phyloP scores from a whole-genome alignment of 2,329 filamentous ascomycete species.

The Curvularia sp. region DNA sequence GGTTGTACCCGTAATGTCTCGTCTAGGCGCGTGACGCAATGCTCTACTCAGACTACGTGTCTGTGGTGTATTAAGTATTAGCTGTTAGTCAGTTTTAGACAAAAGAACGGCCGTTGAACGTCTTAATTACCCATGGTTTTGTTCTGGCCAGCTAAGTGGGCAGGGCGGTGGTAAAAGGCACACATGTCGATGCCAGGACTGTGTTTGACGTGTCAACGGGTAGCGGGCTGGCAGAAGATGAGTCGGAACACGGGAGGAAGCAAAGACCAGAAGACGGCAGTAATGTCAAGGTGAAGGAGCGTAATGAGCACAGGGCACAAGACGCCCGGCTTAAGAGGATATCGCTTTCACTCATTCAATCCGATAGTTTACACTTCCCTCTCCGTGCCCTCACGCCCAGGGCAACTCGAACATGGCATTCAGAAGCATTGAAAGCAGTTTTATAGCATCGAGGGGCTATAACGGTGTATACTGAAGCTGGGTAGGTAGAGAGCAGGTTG shows the following conservation, averaged over 20 bases:
- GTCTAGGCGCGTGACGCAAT: conserved; percentile 47
- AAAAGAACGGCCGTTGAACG: not conserved
- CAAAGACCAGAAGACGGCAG: conserved; percentile 1
- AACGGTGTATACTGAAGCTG: too few relatives aligned
- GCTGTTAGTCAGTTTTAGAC: not conserved
- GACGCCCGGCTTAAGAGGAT: conserved; percentile 8
- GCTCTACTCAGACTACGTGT: conserved; percentile 47
- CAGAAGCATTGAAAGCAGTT: too few relatives aligned
- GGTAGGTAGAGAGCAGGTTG: too few relatives aligned
- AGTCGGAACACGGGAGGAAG: not conserved
- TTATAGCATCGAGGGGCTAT: too few relatives aligned
- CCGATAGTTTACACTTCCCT: too few relatives aligned
- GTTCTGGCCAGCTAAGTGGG: conserved; percentile 45
- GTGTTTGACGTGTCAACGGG: not conserved
- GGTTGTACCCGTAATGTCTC: conserved; percentile 42
- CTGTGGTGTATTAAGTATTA: conserved; percentile 50
- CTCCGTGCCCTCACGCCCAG: not conserved
- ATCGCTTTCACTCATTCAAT: too few relatives aligned
- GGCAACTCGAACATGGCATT: too few relatives aligned
- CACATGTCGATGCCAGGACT: not conserved
- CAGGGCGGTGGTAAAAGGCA: conserved; percentile 7
- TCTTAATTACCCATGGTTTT: conserved; percentile 37
- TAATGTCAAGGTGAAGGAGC: not conserved
- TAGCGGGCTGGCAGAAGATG: not conserved
- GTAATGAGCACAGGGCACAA: conserved; percentile 10